phyloP scores from a whole-genome alignment of 2,329 filamentous ascomycete genomes.

The Paraphoma chrysanthemicola region DNA sequence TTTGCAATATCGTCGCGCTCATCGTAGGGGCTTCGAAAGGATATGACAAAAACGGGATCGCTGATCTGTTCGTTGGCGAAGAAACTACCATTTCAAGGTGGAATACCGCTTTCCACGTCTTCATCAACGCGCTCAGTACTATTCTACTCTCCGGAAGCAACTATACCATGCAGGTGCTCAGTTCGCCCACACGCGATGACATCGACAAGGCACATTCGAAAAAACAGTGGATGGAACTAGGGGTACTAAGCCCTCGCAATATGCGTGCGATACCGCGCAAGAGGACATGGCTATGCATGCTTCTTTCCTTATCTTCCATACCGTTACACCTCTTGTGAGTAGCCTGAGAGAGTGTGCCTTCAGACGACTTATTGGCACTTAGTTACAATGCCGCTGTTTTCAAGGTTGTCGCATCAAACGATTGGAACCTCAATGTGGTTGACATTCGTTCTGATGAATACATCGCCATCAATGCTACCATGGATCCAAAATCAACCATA shows the following conservation, averaged over 20 bases:
- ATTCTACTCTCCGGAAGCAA: conserved; percentile 24
- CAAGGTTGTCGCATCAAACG: conserved; percentile 11
- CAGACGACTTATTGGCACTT: neutral
- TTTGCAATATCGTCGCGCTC: conserved; percentile 14
- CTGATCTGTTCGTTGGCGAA: neutral
- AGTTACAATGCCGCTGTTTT: conserved; percentile 31
- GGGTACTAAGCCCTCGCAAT: conserved; percentile 52
- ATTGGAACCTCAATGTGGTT: conserved; percentile 15
- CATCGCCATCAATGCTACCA: neutral
- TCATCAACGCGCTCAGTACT: conserved; percentile 56
- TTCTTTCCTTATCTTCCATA: conserved; percentile 35
- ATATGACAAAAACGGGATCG: neutral
- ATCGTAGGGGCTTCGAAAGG: neutral
- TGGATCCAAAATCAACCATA: neutral
- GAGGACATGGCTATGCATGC: conserved; percentile 5
- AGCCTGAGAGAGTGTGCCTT: neutral
- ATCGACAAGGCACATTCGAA: conserved; percentile 26
- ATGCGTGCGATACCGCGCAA: conserved; percentile 13
- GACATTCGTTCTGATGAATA: neutral
- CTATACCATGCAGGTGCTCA: conserved; percentile 34
- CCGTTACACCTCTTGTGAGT: conserved; percentile 48
- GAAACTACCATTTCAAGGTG: neutral
- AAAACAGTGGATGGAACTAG: conserved; percentile 49
- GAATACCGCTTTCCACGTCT: conserved; percentile 48
- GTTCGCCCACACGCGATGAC: conserved; percentile 26